These are phyloP conservation scores for Pezicula radicicola DNA, from an alignment of 2,329 filamentous ascomycete genomes.

Conservation along the genomic window DNA sequence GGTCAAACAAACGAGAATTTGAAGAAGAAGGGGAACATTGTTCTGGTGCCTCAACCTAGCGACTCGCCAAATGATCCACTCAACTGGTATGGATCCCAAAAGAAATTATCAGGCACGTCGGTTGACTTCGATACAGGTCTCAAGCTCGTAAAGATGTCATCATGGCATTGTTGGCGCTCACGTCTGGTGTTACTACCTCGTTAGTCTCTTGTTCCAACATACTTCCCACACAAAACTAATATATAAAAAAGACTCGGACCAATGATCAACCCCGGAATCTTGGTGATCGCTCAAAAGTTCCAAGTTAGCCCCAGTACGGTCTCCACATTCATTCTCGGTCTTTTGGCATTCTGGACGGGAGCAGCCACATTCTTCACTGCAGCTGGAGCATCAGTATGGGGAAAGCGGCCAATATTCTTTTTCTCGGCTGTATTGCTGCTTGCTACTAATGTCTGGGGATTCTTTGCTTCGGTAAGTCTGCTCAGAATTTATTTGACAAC, in stretches of 20 bases:
- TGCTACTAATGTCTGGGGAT: slow-evolving; percentile 35
- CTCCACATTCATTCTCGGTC: slow-evolving; percentile 28
- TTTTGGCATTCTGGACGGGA: slow-evolving; percentile 37
- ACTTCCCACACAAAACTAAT: slow-evolving; percentile 11
- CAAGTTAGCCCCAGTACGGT: slow-evolving; percentile 33
- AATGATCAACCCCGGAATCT: slow-evolving; percentile 36
- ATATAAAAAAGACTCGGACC: slow-evolving; percentile 31
- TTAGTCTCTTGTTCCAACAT: slow-evolving; percentile 8
- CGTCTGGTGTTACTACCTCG: slow-evolving; percentile 25
- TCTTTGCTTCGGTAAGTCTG: slow-evolving; percentile 28
- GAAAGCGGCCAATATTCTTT: slow-evolving; percentile 25
- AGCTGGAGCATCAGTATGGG: slow-evolving; percentile 33
- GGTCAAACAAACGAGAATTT: slow-evolving; percentile 19
- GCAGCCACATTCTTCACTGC: slow-evolving; percentile 38
- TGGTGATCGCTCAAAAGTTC: slow-evolving; percentile 31
- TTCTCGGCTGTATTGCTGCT: slow-evolving; percentile 31
- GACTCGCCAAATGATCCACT: slow-evolving; percentile 51
- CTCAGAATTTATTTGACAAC: neutral
- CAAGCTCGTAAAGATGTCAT: slow-evolving; percentile 21
- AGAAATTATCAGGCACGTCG: slow-evolving; percentile 7
- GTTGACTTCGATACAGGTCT: slow-evolving; percentile 10
- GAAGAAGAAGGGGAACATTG: slow-evolving; percentile 41
- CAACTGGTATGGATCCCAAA: slow-evolving; percentile 37
- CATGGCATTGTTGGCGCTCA: slow-evolving; percentile 21
- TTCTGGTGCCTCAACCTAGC: slow-evolving; percentile 50